These are phyloP conservation scores for Rhizopus arrhizus DNA, from an alignment of 371 early-diverging fungal genomes.

Conservation along the genomic window DNA sequence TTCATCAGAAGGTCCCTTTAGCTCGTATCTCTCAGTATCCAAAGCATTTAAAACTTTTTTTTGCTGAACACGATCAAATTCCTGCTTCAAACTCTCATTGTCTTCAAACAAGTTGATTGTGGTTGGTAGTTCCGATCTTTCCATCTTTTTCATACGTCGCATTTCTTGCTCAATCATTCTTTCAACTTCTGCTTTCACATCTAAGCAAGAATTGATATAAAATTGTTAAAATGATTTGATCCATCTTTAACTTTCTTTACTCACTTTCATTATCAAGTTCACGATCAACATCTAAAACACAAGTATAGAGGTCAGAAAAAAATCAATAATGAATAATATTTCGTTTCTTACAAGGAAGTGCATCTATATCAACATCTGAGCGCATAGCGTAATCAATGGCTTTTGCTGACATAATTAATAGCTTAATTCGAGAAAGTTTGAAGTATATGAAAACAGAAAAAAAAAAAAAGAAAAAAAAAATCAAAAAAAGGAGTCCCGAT, in stretches of 20 bases:
- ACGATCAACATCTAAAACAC: slow-evolving; percentile 47
- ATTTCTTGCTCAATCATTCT: slow-evolving; percentile 71
- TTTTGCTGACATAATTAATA: slow-evolving; percentile 10
- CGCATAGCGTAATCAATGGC: slow-evolving; percentile 20
- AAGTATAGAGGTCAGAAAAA: slow-evolving; percentile 1
- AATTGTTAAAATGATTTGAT: background rate
- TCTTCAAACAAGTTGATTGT: slow-evolving; percentile 41
- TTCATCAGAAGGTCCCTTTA: slow-evolving; percentile 55
- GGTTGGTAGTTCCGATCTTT: slow-evolving; percentile 38
- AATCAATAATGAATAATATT: background rate
- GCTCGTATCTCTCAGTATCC: slow-evolving; percentile 65
- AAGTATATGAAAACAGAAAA: background rate
- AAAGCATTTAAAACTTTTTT: slow-evolving; percentile 60
- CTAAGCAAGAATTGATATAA: slow-evolving; percentile 16
- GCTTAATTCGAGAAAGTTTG: background rate
- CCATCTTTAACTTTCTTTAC: background rate
- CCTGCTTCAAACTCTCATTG: slow-evolving; percentile 56
- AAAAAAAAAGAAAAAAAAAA: too few species aligned
- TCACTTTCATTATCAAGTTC: slow-evolving; percentile 48
- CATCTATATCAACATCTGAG: slow-evolving; percentile 43
- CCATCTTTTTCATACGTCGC: slow-evolving; percentile 59
- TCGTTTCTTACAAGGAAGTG: slow-evolving; percentile 42
- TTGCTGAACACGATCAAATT: slow-evolving; percentile 63
- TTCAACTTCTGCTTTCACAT: slow-evolving; percentile 54
- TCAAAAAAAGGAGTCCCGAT: too few species aligned